phyloP scores from a whole-genome alignment of 768 basidiomycete genomes.

The Filobasidium wieringae region DNA sequence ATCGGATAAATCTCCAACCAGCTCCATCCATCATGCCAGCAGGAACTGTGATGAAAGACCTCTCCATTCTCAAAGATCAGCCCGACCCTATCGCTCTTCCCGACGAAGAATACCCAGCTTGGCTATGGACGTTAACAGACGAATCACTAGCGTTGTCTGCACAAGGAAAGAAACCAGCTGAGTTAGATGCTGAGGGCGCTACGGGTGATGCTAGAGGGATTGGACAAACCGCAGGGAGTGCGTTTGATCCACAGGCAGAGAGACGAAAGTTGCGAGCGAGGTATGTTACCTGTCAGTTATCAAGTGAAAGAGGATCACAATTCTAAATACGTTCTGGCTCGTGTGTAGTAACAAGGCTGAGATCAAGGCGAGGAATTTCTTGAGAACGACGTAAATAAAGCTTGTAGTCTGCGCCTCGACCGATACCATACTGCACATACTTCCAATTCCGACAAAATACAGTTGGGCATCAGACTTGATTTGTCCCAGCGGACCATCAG shows the following conservation, averaged over 20 bases:
- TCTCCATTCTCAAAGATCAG: conserved; percentile 74
- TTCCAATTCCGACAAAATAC: no score
- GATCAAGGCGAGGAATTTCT: conserved; percentile 73
- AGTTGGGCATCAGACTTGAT: no score
- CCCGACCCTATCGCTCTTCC: conserved; percentile 59
- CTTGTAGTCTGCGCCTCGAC: no score
- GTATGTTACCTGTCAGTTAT: conserved; percentile 19
- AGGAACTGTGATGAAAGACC: conserved; percentile 64
- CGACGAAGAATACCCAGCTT: conserved; percentile 75
- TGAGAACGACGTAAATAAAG: conserved; percentile 54
- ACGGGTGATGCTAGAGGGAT: conserved; percentile 8
- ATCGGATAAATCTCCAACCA: no score
- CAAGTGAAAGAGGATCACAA: background rate
- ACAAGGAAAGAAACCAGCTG: background rate
- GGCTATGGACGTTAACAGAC: conserved; percentile 71
- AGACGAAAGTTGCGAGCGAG: conserved; percentile 26
- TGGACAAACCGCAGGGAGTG: background rate
- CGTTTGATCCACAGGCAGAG: conserved; percentile 25
- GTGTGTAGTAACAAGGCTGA: conserved; percentile 43
- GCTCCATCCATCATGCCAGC: conserved; percentile 33
- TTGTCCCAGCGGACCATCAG: no score
- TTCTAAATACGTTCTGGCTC: background rate
- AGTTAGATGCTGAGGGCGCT: conserved; percentile 9
- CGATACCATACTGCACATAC: no score
- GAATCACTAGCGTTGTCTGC: conserved; percentile 7